Evolutionary conservation across 2,329 filamentous ascomycete species (phyloP).

Genomic region (Diaporthe helianthi): DNA sequence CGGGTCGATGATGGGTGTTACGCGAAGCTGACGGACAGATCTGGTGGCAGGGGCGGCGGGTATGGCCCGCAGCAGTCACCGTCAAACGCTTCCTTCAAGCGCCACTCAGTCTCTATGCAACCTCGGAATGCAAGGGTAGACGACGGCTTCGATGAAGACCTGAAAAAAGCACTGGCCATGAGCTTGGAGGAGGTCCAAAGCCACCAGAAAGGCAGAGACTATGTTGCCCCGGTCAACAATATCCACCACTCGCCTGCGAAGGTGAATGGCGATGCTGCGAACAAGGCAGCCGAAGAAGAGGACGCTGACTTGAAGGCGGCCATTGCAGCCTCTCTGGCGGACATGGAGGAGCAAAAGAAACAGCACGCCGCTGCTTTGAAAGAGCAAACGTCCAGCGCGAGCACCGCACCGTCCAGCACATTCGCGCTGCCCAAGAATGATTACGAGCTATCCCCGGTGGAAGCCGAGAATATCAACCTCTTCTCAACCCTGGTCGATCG

Average conservation of each 20-base stretch:
- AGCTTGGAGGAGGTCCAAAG: constrained; percentile 91
- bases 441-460: constrained; percentile 90
- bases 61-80: constrained; percentile 51
- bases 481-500: constrained; percentile 94
- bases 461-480: constrained; percentile 96
- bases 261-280: constrained; percentile 46
- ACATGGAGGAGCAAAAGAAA: constrained; percentile 99
- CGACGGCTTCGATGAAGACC: constrained; percentile 90
- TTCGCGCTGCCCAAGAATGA: constrained; percentile 81
- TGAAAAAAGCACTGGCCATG: constrained; percentile 94
- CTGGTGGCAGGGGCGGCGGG: constrained; percentile 49
- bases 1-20: constrained; percentile 97
- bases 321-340: constrained; percentile 90
- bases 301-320: constrained; percentile 93
- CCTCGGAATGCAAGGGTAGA: constrained; percentile 88
- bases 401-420: constrained; percentile 56
- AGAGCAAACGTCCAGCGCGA: constrained; percentile 67
- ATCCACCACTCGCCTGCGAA: constrained; percentile 42
- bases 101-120: constrained; percentile 76
- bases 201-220: constrained; percentile 67
- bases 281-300: constrained; percentile 71
- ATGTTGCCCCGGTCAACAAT: constrained; percentile 65
- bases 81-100: constrained; percentile 59
- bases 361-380: constrained; percentile 85
- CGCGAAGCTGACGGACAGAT: constrained; percentile 82